Evolutionary conservation across 768 basidiomycete genomes (phyloP), one percentile per base, ranked within the genome.

Genomic region (Crepidotus variabilis): DNA sequence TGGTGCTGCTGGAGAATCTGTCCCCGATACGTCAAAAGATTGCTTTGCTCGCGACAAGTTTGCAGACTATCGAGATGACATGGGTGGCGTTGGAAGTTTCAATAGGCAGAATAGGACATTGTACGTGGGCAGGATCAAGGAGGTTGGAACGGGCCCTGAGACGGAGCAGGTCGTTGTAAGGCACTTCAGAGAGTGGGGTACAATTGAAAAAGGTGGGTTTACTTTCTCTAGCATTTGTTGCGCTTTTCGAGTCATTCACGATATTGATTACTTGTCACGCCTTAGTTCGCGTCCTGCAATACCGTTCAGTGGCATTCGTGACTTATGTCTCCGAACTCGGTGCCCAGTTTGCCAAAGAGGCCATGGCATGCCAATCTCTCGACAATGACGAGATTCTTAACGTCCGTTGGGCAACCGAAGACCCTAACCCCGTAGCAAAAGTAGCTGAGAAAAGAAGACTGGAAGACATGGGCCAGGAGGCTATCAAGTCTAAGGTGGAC

Each of bases 71-170:
- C 78, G 96, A 58, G 97, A 99, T 69, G 97, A 99, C 69, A 98
- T 99, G 97, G 97, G 97, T 63, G 97, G 97, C 73, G 96, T 98
- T 28, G 97, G 97, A 11, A 94, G 91, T 57, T 98, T 98, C 75
- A 90, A 89, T 64, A 75, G 95, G 36, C 89, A 93, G 70, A 99
- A 99, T 69, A 76, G 96, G 57, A 98, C 97, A 36, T 69, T 99
- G 14, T 99, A 99, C 68, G 83, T 99, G 47, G 96, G 96, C 2
- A 81, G 93, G 54, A 94, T 99, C 62, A 90, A 91, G 68, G 95
- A 97, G 76, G 92, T 89, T 0, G 92, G 92, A 0, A 85, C 78
- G 36, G 92, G 94, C 23, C 78, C 80, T 16, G 96, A 98, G 72
- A 95, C 93, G 10, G 93, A 98, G 72, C 92, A 94, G 67, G 86